Evolutionary conservation across 345 rosid genomes (phyloP).

Genomic region (Gossypium rotundifolium): DNA sequence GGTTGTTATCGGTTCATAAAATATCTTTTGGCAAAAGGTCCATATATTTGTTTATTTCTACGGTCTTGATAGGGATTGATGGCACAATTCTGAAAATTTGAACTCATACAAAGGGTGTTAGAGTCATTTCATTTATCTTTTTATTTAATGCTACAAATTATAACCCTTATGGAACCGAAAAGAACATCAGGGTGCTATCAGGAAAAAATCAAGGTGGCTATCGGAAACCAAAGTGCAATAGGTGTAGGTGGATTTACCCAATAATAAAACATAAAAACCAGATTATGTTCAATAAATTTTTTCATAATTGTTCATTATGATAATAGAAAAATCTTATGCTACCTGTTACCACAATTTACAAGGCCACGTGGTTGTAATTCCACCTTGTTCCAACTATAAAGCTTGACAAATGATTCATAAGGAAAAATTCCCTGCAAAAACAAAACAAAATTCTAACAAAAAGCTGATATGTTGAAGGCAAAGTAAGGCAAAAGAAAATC

Average conservation of each 20-base stretch:
- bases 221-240: neutral
- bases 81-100: neutral
- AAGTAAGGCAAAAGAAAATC: neutral
- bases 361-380: constrained; percentile 86
- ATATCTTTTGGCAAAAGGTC: neutral
- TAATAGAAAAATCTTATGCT: constrained; percentile 3
- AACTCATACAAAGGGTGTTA: neutral
- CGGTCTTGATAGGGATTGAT: neutral
- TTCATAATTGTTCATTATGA: neutral
- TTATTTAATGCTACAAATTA: neutral
- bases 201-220: neutral
- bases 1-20: neutral
- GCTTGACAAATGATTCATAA: constrained; percentile 73
- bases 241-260: neutral
- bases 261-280: neutral
- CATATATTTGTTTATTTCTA: neutral
- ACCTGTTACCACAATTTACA: constrained; percentile 93
- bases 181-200: neutral
- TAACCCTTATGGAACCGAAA: too few relatives aligned
- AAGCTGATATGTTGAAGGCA: neutral
- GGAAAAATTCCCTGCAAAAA: constrained; percentile 66
- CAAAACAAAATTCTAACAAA: constrained; percentile 18
- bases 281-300: constrained; percentile 7
- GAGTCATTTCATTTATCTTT: neutral
- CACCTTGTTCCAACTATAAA: constrained; percentile 63